These are phyloP conservation scores for Biscogniauxia mediterranea DNA, from an alignment of 2,329 filamentous ascomycete genomes.

Conservation along the genomic window DNA sequence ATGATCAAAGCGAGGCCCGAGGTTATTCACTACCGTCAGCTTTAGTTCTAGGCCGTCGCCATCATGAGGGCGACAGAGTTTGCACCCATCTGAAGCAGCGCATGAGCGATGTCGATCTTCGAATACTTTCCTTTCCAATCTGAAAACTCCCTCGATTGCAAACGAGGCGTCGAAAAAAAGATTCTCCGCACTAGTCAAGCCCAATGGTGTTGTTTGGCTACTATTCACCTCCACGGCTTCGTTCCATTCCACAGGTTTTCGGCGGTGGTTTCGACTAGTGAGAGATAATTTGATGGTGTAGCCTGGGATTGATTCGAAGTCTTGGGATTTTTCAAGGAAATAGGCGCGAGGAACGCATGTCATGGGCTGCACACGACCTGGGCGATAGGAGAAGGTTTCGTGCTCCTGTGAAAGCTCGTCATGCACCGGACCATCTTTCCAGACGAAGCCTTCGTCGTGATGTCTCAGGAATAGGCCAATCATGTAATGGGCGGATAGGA, in stretches of 20 bases:
- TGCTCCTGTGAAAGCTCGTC: slow-evolving; percentile 37
- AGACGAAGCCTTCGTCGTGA: slow-evolving; percentile 50
- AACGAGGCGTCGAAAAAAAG: slow-evolving; percentile 46
- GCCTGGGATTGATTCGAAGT: slow-evolving; percentile 48
- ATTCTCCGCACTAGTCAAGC: slow-evolving; percentile 44
- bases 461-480: slow-evolving; percentile 49
- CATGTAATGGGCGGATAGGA: slow-evolving; percentile 49
- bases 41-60: slow-evolving; percentile 46
- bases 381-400: slow-evolving; percentile 40
- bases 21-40: slow-evolving; percentile 47
- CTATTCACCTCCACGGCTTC: slow-evolving; percentile 45
- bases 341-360: slow-evolving; percentile 45
- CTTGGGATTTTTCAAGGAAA: slow-evolving; percentile 44
- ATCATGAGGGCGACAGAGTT: slow-evolving; percentile 40
- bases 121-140: slow-evolving; percentile 40
- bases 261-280: slow-evolving; percentile 39
- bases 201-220: slow-evolving; percentile 47
- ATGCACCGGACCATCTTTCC: slow-evolving; percentile 43
- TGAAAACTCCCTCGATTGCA: slow-evolving; percentile 41
- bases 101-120: slow-evolving; percentile 39
- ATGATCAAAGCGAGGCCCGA: slow-evolving; percentile 47
- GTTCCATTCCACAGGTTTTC: slow-evolving; percentile 36
- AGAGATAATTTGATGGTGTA: slow-evolving; percentile 48
- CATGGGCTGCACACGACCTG: slow-evolving; percentile 43
- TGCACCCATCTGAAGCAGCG: slow-evolving; percentile 35